Evolutionary conservation across 2,329 filamentous ascomycete species (phyloP).

Genomic region (Diaporthe velutina): DNA sequence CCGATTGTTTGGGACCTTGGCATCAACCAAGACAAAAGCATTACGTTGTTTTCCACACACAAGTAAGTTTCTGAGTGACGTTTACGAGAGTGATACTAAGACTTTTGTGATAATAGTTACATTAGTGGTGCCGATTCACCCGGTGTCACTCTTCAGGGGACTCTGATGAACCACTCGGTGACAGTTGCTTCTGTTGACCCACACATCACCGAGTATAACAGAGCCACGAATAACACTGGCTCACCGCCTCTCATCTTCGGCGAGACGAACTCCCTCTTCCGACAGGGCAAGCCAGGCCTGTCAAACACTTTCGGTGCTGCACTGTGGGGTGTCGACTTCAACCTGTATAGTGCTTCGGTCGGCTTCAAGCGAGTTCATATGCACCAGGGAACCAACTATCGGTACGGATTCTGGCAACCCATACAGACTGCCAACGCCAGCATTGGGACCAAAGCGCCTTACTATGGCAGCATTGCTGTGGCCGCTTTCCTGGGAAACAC

Average conservation of each 20-base stretch:
- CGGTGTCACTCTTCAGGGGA: slow-evolving; percentile 72
- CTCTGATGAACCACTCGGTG: slow-evolving; percentile 73
- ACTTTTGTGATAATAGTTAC: slow-evolving; percentile 59
- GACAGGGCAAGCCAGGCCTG: slow-evolving; percentile 71
- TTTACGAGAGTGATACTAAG: slow-evolving; percentile 14
- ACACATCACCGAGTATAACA: slow-evolving; percentile 61
- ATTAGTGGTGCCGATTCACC: slow-evolving; percentile 70
- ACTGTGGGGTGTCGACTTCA: slow-evolving; percentile 75
- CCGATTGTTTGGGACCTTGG: slow-evolving; percentile 66
- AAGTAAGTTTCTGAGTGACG: slow-evolving; percentile 59
- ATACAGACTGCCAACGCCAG: slow-evolving; percentile 61
- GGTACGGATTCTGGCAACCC: slow-evolving; percentile 73
- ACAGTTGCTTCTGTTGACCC: slow-evolving; percentile 62
- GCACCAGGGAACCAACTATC: slow-evolving; percentile 74
- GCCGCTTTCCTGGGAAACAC: slow-evolving; percentile 66
- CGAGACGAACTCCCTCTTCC: slow-evolving; percentile 73
- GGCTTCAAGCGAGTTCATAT: slow-evolving; percentile 71
- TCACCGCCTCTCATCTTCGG: slow-evolving; percentile 67
- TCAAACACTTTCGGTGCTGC: slow-evolving; percentile 76
- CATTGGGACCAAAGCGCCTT: slow-evolving; percentile 72
- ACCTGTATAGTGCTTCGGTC: slow-evolving; percentile 67
- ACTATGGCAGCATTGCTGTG: slow-evolving; percentile 72
- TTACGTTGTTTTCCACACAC: slow-evolving; percentile 69
- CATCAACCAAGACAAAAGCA: slow-evolving; percentile 60
- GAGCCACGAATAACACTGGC: slow-evolving; percentile 51